Percentiles rank a stretch among this genome's conserved stretches.
These are phyloP conservation scores for Coemansia aciculifera DNA, from an alignment of 192 early-diverging fungal genomes.

Conservation along the genomic window DNA sequence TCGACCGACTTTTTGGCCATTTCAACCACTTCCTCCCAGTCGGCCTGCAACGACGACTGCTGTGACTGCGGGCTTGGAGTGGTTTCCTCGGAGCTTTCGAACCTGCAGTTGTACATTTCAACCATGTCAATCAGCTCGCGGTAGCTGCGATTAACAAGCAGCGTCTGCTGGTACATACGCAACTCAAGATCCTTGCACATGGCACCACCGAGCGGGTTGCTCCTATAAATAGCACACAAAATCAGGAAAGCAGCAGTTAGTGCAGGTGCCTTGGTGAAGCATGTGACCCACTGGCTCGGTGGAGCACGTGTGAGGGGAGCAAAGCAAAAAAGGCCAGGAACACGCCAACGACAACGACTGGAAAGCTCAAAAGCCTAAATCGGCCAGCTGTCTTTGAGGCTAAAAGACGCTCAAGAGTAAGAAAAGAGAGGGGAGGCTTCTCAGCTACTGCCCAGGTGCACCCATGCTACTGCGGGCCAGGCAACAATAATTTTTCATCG, in stretches of 20 bases:
- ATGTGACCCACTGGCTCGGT: conserved; percentile 4
- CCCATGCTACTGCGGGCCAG: conserved; percentile 8
- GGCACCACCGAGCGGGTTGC: conserved; percentile 44
- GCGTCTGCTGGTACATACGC: conserved; percentile 37
- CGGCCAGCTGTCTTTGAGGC: too few species aligned
- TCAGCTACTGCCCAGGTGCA: conserved; percentile 5
- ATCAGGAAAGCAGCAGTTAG: background rate
- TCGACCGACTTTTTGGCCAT: conserved; percentile 41
- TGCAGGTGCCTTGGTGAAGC: background rate
- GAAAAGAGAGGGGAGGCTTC: conserved; percentile 2
- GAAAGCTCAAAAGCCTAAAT: conserved; percentile 7
- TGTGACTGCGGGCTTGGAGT: background rate
- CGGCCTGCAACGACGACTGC: conserved; percentile 30
- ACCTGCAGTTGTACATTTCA: conserved; percentile 33
- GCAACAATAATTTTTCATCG: background rate
- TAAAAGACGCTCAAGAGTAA: background rate
- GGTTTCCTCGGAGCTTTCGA: conserved; percentile 12
- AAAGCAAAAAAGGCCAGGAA: background rate
- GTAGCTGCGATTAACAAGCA: conserved; percentile 31
- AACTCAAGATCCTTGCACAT: conserved; percentile 45
- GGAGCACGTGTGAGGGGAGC: conserved; percentile 7
- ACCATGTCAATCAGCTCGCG: conserved; percentile 32
- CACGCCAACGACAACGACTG: background rate
- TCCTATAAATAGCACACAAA: conserved; percentile 25
- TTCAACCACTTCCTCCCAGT: conserved; percentile 54